Evolutionary conservation across 2,329 filamentous ascomycete genomes (phyloP), one percentile per base, ranked within the genome.

Genomic region (Fusarium longipes): DNA sequence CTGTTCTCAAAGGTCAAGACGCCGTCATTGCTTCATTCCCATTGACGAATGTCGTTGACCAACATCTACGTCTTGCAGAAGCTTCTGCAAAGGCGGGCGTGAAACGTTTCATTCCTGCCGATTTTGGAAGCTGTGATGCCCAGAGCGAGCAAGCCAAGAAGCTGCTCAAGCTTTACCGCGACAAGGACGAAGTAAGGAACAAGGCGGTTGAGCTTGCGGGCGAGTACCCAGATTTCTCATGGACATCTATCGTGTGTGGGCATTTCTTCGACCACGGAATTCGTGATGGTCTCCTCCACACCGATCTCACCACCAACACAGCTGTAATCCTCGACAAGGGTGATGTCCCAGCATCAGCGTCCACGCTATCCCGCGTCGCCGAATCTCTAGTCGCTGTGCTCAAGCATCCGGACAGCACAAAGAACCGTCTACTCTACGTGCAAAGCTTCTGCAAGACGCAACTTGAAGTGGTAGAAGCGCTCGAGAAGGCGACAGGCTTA

Each of bases 31-130:
- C 76, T 9, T 75, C 76, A 1, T 74, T 80, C 35, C 76, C 75
- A 2, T 68, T 79, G 1, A 32, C 65, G 80, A n/a, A 78, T 83
- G 79, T 85, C 10, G 78, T 89, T 38, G 78, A 80, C 29, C 73
- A 76, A 54, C 77, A 79, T 49, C 62, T 79, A 8, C 76, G 84
- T 9, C 79, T 90, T 54, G 83, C 87, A 42, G 83, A 89, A 49
- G 88, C 87, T 0, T 83, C 87, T 24, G 81, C 85, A 38, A 80
- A 80, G 8, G 87, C 87, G 6, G 86, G 87, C 22, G 86, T 91
- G 3, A 82, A 86, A 66, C 82, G 87, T 25, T 89, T 88, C 77
- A 80, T 91, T 38, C 87, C 88, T 3, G 84, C 85, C 15, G 88
- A 91, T 67, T 91, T 84, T 60, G 81, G 80, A 32, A 73, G 75